Percentiles rank a stretch among this genome's conserved stretches.
phyloP scores from a whole-genome alignment of 495 filamentous ascomycete species.

The Aspergillus cavernicola region DNA sequence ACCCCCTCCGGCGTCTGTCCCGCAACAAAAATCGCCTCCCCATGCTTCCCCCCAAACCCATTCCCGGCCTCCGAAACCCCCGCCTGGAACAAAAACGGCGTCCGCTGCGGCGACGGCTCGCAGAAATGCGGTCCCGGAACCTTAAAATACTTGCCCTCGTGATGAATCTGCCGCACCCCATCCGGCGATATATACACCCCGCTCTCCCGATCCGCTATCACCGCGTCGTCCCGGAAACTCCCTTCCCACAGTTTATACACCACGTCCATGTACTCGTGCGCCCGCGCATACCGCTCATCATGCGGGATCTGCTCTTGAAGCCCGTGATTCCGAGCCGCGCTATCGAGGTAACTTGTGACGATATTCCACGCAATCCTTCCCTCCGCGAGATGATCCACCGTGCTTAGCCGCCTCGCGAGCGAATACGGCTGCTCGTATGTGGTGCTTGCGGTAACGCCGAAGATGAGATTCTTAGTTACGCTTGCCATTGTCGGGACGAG shows the following conservation, averaged over 20 bases:
- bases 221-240: conserved; percentile 64
- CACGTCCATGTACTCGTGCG: conserved; percentile 64
- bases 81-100: conserved; percentile 63
- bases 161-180: conserved; percentile 59
- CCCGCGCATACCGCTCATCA: conserved; percentile 64
- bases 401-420: conserved; percentile 61
- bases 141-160: conserved; percentile 60
- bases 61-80: conserved; percentile 60
- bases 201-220: conserved; percentile 32
- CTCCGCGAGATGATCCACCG: conserved; percentile 63
- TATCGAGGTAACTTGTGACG: conserved; percentile 64
- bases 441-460: conserved; percentile 63
- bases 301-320: conserved; percentile 56
- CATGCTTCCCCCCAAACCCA: conserved; percentile 59
- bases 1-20: conserved; percentile 46
- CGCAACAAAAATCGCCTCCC: conserved; percentile 50
- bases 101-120: conserved; percentile 62
- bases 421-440: conserved; percentile 69
- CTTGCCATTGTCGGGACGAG: conserved; percentile 43
- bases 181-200: conserved; percentile 54
- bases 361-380: conserved; percentile 66
- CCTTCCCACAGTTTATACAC: conserved; percentile 67
- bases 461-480: conserved; percentile 58
- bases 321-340: conserved; percentile 60
- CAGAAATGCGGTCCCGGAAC: conserved; percentile 64